phyloP scores from a whole-genome alignment of 768 basidiomycete species.

The Pleurotus citrinopileatus region DNA sequence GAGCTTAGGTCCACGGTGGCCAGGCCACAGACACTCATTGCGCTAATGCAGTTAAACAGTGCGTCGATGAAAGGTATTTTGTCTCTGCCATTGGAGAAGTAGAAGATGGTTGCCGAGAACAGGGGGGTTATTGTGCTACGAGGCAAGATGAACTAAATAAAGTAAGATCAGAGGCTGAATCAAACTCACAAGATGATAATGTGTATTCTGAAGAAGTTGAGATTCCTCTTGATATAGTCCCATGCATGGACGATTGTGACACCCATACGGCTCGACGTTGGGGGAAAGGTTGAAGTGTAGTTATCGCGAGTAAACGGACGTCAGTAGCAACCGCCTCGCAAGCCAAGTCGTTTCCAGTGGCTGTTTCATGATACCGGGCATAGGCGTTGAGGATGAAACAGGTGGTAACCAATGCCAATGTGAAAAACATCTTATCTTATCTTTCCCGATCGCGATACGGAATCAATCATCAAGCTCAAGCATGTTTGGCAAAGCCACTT shows the following conservation, averaged over 20 bases:
- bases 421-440: slow-evolving; percentile 1
- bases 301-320: neutral
- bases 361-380: neutral
- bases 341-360: neutral
- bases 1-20: slow-evolving; percentile 66
- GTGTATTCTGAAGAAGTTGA: slow-evolving; percentile 37
- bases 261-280: neutral
- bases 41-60: slow-evolving; percentile 74
- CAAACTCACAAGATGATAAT: slow-evolving; percentile 56
- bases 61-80: slow-evolving; percentile 75
- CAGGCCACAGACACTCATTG: slow-evolving; percentile 76
- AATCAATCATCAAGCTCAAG: neutral
- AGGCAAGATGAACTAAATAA: slow-evolving; percentile 12
- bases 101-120: slow-evolving; percentile 78
- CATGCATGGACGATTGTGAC: slow-evolving; percentile 1
- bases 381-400: neutral
- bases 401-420: neutral
- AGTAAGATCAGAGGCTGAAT: slow-evolving; percentile 3
- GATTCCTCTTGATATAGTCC: slow-evolving; percentile 4
- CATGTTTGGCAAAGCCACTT: neutral
- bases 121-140: slow-evolving; percentile 77
- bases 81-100: slow-evolving; percentile 73
- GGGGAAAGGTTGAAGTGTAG: neutral
- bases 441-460: slow-evolving; percentile 1
- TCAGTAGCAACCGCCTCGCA: neutral